Evolutionary conservation across 2,329 filamentous ascomycete genomes (phyloP), one percentile per base, ranked within the genome.

Genomic region (Tolypocladium tundrense): DNA sequence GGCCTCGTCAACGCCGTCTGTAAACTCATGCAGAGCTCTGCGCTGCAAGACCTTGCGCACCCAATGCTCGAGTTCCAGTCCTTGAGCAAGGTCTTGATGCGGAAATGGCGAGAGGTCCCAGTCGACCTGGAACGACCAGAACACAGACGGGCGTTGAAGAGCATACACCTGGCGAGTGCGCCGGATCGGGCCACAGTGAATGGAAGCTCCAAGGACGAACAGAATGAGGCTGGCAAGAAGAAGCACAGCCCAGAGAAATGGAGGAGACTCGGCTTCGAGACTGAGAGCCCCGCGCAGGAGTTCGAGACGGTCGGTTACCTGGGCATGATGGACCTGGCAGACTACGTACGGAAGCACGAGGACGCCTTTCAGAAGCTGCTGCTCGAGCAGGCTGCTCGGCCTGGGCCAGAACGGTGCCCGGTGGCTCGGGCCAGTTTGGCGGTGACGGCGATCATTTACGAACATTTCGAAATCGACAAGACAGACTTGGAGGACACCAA

Each of bases 291-390:
- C 4, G 87, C 87, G 0, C 81, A 82, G 65, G 94, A 99, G 65
- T 97, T 99, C 68, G 86, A 91, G 24, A 78, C 84, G 43, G 88
- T 89, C 35, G 94, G 94, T 0, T 97, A 92, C 69, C 74, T 99
- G 57, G 94, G 94, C 35, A 90, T 99, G 84, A 97, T 99, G 92
- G 94, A 99, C 70, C 74, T 99, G 67, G 90, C 91, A 2, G 92
- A 97, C 71, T 99, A 91, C 70, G 91, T 96, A 54, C 84, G 88
- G 67, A 96, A 91, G 69, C 87, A 96, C 68, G 91, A 96, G 70
- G 92, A 97, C 68, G 85, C 85, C 13, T 97, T 96, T 65, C 92
- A 96, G 70, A 97, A 96, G 74, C 79, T 96, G 64, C 75, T 99
- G 19, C 77, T 97, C 41, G 94, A 99, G 72, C 94, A 99, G 72